A percentile compares a stretch with the other conserved stretches of the same genome.
These are phyloP conservation scores for Hansenula sp. DNA, from an alignment of 1,139 yeast species.

Conservation along the genomic window DNA sequence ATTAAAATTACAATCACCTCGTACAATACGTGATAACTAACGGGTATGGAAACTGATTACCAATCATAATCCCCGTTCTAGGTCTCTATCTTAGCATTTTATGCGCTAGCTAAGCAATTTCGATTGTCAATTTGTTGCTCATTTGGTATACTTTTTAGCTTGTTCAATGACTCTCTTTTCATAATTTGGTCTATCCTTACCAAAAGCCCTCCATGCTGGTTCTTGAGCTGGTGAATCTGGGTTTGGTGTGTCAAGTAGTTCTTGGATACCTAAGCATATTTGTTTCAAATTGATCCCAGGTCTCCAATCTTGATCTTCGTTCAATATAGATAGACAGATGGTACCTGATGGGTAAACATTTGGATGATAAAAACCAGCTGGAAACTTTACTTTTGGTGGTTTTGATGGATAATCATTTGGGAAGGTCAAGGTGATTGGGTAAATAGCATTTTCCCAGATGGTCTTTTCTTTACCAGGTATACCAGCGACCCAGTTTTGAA, in stretches of 20 bases:
- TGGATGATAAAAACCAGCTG: slow-evolving; percentile 90
- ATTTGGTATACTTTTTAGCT: slow-evolving; percentile 65
- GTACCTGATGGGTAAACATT: slow-evolving; percentile 97
- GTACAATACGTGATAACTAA: too few species aligned
- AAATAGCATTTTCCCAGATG: slow-evolving; percentile 84
- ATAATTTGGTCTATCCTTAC: slow-evolving; percentile 63
- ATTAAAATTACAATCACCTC: not conserved
- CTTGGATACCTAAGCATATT: slow-evolving; percentile 89
- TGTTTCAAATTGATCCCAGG: slow-evolving; percentile 94
- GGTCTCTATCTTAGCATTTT: too few species aligned
- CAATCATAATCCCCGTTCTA: too few species aligned
- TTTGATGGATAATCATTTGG: slow-evolving; percentile 94
- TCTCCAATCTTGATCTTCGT: slow-evolving; percentile 97
- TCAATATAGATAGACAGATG: slow-evolving; percentile 84
- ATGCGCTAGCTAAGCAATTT: too few species aligned
- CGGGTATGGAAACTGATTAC: too few species aligned
- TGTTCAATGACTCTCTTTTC: slow-evolving; percentile 79
- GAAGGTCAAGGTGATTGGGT: slow-evolving; percentile 78
- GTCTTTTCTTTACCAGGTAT: slow-evolving; percentile 91
- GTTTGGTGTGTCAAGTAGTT: slow-evolving; percentile 83
- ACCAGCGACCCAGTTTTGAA: slow-evolving; percentile 90
- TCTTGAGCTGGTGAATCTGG: slow-evolving; percentile 97
- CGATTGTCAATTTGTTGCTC: not conserved
- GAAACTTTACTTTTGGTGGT: slow-evolving; percentile 91
- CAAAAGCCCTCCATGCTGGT: slow-evolving; percentile 88